These are phyloP conservation scores for Eucommia ulmoides DNA, from an alignment of 257 asterid genomes.

Conservation along the genomic window DNA sequence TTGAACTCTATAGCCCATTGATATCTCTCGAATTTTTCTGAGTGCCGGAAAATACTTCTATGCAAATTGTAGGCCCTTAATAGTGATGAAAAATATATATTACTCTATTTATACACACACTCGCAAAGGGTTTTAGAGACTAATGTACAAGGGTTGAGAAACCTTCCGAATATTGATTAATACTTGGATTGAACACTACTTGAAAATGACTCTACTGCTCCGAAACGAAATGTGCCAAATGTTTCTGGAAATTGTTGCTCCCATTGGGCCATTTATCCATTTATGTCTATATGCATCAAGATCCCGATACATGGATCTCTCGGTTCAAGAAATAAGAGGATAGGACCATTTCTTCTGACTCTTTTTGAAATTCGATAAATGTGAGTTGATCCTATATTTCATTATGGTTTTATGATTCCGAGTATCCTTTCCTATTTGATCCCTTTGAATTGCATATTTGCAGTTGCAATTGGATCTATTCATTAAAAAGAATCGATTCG, in stretches of 20 bases:
- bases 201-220: background rate
- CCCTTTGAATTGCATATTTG: background rate
- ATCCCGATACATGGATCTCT: background rate
- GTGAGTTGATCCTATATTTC: background rate
- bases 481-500: background rate
- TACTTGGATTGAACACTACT: no score
- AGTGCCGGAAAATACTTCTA: no score
- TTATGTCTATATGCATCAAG: background rate
- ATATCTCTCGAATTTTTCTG: no score
- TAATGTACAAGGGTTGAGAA: no score
- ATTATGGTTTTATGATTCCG: background rate
- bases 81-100: no score
- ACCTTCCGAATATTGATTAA: no score
- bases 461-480: background rate
- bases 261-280: background rate
- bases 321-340: background rate
- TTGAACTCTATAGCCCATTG: no score
- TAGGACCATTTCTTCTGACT: background rate
- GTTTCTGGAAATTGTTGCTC: background rate
- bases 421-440: background rate
- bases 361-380: background rate
- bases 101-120: no score
- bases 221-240: background rate
- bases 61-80: no score
- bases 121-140: no score